Evolutionary conservation across 2,329 filamentous ascomycete genomes (phyloP).

Genomic region (Alternaria atra): DNA sequence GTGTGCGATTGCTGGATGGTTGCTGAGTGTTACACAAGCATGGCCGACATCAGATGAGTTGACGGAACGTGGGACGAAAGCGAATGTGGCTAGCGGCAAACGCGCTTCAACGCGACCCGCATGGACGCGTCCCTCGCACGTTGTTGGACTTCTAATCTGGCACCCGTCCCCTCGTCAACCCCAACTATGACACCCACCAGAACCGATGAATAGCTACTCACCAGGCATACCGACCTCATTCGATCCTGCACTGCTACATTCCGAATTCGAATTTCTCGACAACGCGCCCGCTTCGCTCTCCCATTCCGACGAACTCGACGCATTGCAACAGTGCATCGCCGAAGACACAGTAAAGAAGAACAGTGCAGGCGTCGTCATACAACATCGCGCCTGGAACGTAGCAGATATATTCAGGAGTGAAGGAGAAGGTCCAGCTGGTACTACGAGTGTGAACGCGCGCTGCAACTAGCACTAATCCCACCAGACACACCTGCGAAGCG

Average conservation of each 20-base stretch:
- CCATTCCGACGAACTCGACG: conserved; percentile 60
- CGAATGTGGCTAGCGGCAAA: conserved; percentile 23
- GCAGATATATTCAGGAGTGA: conserved; percentile 61
- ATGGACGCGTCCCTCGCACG: conserved; percentile 16
- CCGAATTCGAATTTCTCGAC: conserved; percentile 48
- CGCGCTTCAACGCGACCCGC: conserved; percentile 24
- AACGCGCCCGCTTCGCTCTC: conserved; percentile 35
- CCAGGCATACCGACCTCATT: conserved; percentile 58
- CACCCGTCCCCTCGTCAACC: conserved; percentile 5
- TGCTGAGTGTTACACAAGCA: background rate
- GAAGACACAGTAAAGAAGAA: conserved; percentile 56
- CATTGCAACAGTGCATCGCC: conserved; percentile 52
- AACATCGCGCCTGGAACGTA: conserved; percentile 60
- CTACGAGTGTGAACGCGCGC: conserved; percentile 11
- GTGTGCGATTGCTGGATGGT: background rate
- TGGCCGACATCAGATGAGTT: background rate
- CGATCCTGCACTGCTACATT: conserved; percentile 61
- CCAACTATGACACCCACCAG: conserved; percentile 2
- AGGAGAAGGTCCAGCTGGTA: conserved; percentile 52
- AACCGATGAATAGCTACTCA: conserved; percentile 42
- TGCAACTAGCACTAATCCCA: conserved; percentile 29
- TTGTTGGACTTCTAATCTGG: background rate
- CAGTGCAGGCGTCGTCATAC: conserved; percentile 59
- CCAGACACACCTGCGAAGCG: conserved; percentile 47
- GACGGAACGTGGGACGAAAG: conserved; percentile 7